Conservation (phyloP, 768 basidiomycete genomes). For the Saitozyma sp. region DNA sequence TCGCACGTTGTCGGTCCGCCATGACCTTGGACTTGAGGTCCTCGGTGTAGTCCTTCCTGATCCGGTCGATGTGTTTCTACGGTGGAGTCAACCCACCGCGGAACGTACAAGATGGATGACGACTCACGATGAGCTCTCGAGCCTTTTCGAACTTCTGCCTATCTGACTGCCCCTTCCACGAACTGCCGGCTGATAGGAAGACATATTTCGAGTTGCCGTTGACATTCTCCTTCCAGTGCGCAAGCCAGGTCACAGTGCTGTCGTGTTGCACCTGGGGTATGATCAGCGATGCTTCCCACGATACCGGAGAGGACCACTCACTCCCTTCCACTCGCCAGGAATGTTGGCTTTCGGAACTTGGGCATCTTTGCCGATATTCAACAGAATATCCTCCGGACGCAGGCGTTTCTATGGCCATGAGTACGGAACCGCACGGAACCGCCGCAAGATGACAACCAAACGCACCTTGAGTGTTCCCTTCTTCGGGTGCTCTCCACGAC, state of each 20-base stretch:
- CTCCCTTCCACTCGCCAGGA: constrained; percentile 84
- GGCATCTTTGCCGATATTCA: constrained; percentile 82
- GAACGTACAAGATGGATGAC: background rate
- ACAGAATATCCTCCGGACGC: constrained; percentile 87
- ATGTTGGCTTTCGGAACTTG: constrained; percentile 83
- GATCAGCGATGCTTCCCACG: background rate
- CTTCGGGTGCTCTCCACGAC: constrained; percentile 97
- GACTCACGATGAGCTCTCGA: constrained; percentile 81
- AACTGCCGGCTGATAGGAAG: constrained; percentile 94
- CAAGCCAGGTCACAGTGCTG: constrained; percentile 97
- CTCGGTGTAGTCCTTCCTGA: constrained; percentile 80
- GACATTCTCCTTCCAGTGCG: constrained; percentile 98
- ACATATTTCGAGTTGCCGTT: constrained; percentile 96
- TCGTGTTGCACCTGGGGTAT: constrained; percentile 63
- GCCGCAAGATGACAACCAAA: background rate
- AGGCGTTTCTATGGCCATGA: constrained; percentile 68
- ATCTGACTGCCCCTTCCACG: constrained; percentile 96
- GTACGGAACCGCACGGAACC: background rate
- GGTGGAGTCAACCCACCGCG: background rate
- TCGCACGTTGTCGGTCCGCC: constrained; percentile 95
- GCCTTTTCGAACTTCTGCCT: constrained; percentile 98
- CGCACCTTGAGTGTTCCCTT: constrained; percentile 89
- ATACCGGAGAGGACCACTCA: constrained; percentile 53
- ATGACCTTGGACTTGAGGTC: constrained; percentile 89
- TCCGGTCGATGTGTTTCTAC: constrained; percentile 85